phyloP scores from a whole-genome alignment of 1,284 basidiomycete genomes.

The Xerocomus minutiporus region DNA sequence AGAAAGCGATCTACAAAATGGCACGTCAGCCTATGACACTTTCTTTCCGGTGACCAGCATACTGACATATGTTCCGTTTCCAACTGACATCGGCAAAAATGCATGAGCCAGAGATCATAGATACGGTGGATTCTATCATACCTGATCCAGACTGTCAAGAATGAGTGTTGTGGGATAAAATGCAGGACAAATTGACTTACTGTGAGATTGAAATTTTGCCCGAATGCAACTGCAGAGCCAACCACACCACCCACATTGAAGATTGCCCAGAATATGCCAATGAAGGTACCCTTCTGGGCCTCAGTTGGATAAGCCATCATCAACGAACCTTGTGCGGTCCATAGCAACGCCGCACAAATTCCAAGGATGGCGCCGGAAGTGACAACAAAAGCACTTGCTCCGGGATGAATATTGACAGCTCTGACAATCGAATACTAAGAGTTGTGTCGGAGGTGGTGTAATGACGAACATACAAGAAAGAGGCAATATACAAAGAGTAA shows the following conservation, averaged over 20 bases:
- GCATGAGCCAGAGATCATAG: conserved; percentile 1
- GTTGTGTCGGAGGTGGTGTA: neutral
- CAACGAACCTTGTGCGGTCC: conserved; percentile 62
- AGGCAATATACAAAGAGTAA: conserved; percentile 54
- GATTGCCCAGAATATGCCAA: conserved; percentile 65
- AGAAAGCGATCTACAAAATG: conserved; percentile 30
- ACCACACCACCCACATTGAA: conserved; percentile 66
- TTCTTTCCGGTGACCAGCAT: neutral
- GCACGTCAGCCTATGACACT: neutral
- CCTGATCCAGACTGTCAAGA: conserved; percentile 17
- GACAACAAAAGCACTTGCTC: conserved; percentile 46
- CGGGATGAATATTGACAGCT: conserved; percentile 42
- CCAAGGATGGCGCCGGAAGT: conserved; percentile 58
- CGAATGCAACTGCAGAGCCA: conserved; percentile 57
- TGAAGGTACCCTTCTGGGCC: conserved; percentile 55
- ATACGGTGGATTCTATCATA: conserved; percentile 5
- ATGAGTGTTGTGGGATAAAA: no score
- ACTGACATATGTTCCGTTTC: conserved; percentile 33
- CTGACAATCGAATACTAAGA: conserved; percentile 20
- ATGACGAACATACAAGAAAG: conserved; percentile 37
- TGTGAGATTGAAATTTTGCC: conserved; percentile 43
- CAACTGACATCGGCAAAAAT: conserved; percentile 14
- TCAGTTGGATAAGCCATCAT: conserved; percentile 64
- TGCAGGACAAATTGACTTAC: conserved; percentile 18
- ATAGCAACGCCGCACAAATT: conserved; percentile 60